These are phyloP conservation scores for Globisporangium solare DNA, from an alignment of 352 stramenopile species.

Conservation along the genomic window DNA sequence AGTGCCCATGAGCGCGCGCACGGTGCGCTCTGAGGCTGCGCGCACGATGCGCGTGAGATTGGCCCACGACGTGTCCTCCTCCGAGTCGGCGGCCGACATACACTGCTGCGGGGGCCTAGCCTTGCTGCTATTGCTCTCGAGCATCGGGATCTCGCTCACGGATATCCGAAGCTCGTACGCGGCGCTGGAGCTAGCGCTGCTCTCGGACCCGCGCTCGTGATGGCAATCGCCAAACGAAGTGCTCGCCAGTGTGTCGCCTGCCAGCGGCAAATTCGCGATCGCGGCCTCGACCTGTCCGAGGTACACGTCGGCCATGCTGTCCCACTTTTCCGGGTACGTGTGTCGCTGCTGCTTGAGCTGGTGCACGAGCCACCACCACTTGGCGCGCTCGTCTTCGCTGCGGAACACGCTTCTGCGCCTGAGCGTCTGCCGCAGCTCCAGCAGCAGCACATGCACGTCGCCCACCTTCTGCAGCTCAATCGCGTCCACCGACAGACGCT, in stretches of 20 bases:
- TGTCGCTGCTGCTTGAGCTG: conserved; percentile 30
- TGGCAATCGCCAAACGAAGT: neutral
- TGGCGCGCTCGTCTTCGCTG: conserved; percentile 30
- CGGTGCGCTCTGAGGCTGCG: conserved; percentile 22
- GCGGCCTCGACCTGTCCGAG: conserved; percentile 27
- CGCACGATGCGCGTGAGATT: conserved; percentile 26
- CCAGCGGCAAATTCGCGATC: conserved; percentile 23
- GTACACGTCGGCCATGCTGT: conserved; percentile 17
- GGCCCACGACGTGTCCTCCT: conserved; percentile 21
- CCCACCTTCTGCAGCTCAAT: conserved; percentile 7
- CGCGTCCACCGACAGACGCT: conserved; percentile 7
- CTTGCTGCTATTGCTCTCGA: conserved; percentile 7
- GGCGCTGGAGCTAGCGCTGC: neutral
- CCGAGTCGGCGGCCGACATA: neutral
- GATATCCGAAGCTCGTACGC: conserved; percentile 12
- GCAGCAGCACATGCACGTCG: conserved; percentile 20
- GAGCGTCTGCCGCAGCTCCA: conserved; percentile 22
- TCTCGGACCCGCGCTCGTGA: neutral
- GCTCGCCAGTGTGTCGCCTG: neutral
- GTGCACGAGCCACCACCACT: conserved; percentile 33
- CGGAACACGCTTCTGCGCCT: conserved; percentile 17
- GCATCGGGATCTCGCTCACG: conserved; percentile 12
- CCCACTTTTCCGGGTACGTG: conserved; percentile 19
- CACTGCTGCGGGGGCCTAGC: neutral
- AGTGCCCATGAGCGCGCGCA: conserved; percentile 19